phyloP scores from a whole-genome alignment of 164 flowering plant species.

The Annona cherimola region DNA sequence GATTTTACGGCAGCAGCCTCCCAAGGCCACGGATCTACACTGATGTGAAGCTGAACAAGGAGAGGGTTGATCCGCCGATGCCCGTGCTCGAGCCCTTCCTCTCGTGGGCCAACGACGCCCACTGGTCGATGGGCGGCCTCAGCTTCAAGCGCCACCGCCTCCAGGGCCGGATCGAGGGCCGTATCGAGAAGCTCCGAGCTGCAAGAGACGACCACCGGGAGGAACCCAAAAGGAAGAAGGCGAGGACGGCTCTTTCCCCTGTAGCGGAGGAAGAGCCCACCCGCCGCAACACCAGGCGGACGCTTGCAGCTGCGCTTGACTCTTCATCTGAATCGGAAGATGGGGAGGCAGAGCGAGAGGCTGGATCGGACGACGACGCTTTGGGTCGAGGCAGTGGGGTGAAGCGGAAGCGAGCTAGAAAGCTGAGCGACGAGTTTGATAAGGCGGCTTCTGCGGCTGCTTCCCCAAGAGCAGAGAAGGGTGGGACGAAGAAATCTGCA shows the following conservation, averaged over 20 bases:
- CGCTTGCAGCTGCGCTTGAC: neutral
- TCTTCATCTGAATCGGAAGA: neutral
- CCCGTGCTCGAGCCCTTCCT: constrained; percentile 61
- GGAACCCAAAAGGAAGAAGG: constrained; percentile 6
- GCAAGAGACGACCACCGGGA: constrained; percentile 28
- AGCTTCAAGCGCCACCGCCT: constrained; percentile 61
- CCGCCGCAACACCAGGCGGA: neutral
- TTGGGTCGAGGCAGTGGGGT: neutral
- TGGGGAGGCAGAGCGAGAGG: neutral
- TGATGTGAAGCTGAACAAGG: constrained; percentile 47
- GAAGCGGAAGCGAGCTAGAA: constrained; percentile 30
- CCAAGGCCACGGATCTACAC: constrained; percentile 74
- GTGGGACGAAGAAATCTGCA: neutral
- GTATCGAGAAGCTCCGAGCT: constrained; percentile 39
- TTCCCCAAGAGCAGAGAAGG: neutral
- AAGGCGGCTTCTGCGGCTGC: constrained; percentile 30
- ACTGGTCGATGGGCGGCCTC: constrained; percentile 97
- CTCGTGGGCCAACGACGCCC: constrained; percentile 85
- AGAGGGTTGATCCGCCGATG: constrained; percentile 67
- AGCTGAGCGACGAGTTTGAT: constrained; percentile 42
- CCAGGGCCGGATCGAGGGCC: constrained; percentile 87
- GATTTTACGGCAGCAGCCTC: constrained; percentile 85
- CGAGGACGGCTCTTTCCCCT: neutral
- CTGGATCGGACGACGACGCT: neutral
- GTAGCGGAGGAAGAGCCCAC: neutral